Conservation (phyloP, 164 flowering plant species). For the Vitis vinifera region DNA sequence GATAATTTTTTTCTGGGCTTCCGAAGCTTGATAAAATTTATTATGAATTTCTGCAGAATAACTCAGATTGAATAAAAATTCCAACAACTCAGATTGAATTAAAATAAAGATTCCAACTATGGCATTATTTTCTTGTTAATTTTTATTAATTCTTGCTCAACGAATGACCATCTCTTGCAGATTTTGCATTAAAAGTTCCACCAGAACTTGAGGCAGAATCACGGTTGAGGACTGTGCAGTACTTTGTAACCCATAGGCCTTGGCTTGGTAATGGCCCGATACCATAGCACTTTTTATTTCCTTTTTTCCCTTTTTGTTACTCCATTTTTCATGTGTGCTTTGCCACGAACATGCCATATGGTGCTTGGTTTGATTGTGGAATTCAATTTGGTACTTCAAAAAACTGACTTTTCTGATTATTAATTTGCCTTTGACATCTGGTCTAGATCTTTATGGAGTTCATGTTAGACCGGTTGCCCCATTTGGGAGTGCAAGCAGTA, state of each 20-base stretch:
- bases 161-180: constrained; percentile 27
- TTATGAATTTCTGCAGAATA: background rate
- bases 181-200: constrained; percentile 37
- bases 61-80: too few species aligned
- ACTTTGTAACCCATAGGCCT: constrained; percentile 62
- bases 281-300: background rate
- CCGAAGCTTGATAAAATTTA: too few species aligned
- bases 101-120: background rate
- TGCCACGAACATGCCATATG: background rate
- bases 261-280: constrained; percentile 74
- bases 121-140: background rate
- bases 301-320: too few species aligned
- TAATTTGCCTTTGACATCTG: background rate
- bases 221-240: constrained; percentile 51
- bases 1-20: too few species aligned
- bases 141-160: background rate
- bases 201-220: constrained; percentile 57
- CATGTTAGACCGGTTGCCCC: constrained; percentile 74
- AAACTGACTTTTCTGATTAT: too few species aligned
- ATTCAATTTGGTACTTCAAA: too few species aligned
- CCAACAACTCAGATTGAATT: background rate
- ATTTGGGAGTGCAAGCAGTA: constrained; percentile 64
- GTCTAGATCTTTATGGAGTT: constrained; percentile 85
- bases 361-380: background rate
- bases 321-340: background rate